Evolutionary conservation across 2,329 filamentous ascomycete genomes (phyloP), one percentile per base, ranked within the genome.

Genomic region (Fusarium chuoi): DNA sequence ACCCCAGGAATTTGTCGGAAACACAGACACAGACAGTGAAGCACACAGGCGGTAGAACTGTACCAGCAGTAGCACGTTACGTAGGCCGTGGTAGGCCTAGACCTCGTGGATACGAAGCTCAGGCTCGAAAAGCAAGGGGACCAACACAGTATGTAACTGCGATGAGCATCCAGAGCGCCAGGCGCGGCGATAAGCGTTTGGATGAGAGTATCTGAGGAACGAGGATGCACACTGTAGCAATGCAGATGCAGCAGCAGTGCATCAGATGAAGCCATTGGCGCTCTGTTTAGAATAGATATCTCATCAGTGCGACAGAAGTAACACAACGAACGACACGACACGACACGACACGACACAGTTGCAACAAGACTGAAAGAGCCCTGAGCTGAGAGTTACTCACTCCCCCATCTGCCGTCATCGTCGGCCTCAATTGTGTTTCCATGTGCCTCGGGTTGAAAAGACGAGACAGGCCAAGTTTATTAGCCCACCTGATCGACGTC

Each of bases 401-500:
- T 41, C 22, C 56, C 38, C 52, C 56, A 52, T 74, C 71, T 74
- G 62, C 71, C 67, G 71, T 74, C 71, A 74, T 74, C 52, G 67
- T 68, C 71, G 68, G 66, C 70, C 70, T 75, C 70, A 71, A 73
- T 71, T 74, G 61, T 65, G 54, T 62, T 62, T 62, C 24, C 52
- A 60, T 77, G 44, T 61, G 12, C 62, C 62, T 68, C 66, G 70
- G 76, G 49, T 70, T 69, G 57, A 41, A 68, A 67, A 38, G 59
- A 44, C 54, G 38, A 38, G 65, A 42, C 58, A 62, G 30, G 59
- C 52, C 59, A 65, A 70, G 65, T 54, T 65, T 69, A 62, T 56
- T 74, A 73, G 62, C 68, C 65, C 64, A 52, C 59, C 70, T 75
- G 76, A 78, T 78, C 76, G 73, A 67, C 76, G 73, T 64, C 64